Base-by-base conservation (phyloP, 352 stramenopile species). In the Globisporangium paddicum region DNA sequence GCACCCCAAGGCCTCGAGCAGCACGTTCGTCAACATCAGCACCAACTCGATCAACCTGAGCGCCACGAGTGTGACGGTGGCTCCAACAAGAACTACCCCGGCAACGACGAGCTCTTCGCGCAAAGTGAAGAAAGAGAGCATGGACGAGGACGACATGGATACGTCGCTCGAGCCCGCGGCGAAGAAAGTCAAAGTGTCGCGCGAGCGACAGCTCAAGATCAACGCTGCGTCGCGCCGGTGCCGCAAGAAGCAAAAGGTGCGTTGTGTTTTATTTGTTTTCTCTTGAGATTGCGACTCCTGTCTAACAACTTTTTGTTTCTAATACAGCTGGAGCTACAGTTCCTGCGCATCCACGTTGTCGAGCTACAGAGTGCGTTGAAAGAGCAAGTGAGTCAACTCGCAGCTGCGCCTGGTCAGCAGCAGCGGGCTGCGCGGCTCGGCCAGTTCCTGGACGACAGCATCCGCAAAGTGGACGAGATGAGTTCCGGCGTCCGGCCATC, bases 181-280 rank as follows among this genome's bases (percentile, higher is more conserved):
- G 32, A 85, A 91, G 67, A 94, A 92, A 67, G 86, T 76, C 44
- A 94, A 94, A 68, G 85, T 94, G 8, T 92, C 82, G 9, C 75
- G 85, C 26, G 85, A 94, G 71, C 77, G 85, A 0, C 85, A 94
- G 60, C 79, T 94, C 37, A 94, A 92, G 70, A 94, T 94, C 73
- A 94, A 94, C 57, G 85, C 85, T 1, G 85, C 85, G 56, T 91
- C 80, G 0, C 70, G 85, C 2, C 75, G 83, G 18, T 94, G 85
- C 56, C 79, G 85, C n/a, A 89, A 91, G 68, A 92, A 91, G 56
- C 85, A 94, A 68, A 94, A 94, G 69, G 68, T 75, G 32, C 23
- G 13, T 11, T 14, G 1, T 54, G 10, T 11, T 46, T 34, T 40
- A 45, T 25, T 23, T 49, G 23, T 35, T 28, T 25, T 8, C 16